phyloP scores from a whole-genome alignment of 1,139 yeast species.

The Saccharomycopsis hybrid region DNA sequence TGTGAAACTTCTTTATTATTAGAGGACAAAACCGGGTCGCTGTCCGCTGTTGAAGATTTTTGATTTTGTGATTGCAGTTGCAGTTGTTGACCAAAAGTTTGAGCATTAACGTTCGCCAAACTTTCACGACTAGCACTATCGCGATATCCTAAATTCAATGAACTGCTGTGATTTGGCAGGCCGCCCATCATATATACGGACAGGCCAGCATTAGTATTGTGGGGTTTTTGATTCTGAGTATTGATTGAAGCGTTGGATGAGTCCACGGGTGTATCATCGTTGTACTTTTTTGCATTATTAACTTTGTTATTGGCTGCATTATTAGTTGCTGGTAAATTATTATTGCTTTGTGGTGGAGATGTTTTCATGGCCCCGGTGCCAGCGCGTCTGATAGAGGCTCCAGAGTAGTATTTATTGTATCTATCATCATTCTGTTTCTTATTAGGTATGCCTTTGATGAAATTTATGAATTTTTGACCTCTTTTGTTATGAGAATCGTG shows the following conservation, averaged over 20 bases:
- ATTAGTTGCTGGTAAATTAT: neutral
- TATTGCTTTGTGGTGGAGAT: neutral
- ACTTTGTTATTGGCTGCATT: neutral
- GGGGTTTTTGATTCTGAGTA: no score
- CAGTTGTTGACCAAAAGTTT: no score
- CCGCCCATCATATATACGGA: no score
- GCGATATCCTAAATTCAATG: no score
- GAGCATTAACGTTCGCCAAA: no score
- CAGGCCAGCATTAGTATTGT: no score
- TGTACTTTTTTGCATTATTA: neutral
- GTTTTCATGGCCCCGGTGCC: neutral
- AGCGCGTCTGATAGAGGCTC: neutral
- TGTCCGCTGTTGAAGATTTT: no score
- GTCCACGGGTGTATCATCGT: neutral
- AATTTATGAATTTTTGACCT: slow-evolving; percentile 11
- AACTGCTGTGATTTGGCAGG: no score
- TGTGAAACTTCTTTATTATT: slow-evolving; percentile 11
- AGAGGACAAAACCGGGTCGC: slow-evolving; percentile 10
- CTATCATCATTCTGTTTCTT: slow-evolving; percentile 3
- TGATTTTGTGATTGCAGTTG: no score
- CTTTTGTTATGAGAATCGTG: neutral
- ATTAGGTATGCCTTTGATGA: slow-evolving; percentile 11
- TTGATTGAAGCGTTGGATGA: no score
- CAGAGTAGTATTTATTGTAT: neutral
- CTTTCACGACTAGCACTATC: no score